Conservation (phyloP, 2,329 filamentous ascomycete species). For the Sclerotinia nivalis region DNA sequence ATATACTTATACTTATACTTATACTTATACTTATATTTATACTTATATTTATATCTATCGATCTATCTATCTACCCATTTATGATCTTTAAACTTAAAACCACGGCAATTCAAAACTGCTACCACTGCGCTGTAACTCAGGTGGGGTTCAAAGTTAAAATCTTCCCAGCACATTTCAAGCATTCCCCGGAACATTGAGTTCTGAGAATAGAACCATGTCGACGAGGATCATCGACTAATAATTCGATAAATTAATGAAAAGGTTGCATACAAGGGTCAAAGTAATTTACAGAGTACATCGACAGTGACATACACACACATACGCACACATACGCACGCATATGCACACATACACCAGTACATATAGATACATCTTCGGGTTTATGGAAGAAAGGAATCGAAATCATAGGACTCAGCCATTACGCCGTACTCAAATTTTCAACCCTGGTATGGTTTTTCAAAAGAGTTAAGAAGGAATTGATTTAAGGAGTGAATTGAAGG, state of each 20-base stretch:
- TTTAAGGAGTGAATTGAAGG: neutral
- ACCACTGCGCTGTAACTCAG: conserved; percentile 10
- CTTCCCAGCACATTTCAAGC: conserved; percentile 15
- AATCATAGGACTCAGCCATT: neutral
- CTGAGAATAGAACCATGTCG: conserved; percentile 13
- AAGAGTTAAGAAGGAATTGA: neutral
- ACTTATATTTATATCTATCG: no score
- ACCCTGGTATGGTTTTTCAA: neutral
- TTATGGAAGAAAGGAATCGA: no score
- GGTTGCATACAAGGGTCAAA: conserved; percentile 3
- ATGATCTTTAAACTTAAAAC: neutral
- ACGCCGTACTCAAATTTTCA: neutral
- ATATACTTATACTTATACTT: no score
- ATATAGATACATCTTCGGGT: no score
- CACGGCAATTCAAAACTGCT: neutral
- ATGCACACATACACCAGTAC: neutral
- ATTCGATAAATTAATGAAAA: neutral
- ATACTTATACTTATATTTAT: no score
- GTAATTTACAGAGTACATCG: neutral
- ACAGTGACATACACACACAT: neutral
- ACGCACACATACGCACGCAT: neutral
- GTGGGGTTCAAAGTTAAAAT: conserved; percentile 12
- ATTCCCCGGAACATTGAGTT: conserved; percentile 3
- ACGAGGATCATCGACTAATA: neutral
- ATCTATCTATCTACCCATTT: neutral